Evolutionary conservation across 768 basidiomycete species (phyloP).

Genomic region (Termitomyces sp.): DNA sequence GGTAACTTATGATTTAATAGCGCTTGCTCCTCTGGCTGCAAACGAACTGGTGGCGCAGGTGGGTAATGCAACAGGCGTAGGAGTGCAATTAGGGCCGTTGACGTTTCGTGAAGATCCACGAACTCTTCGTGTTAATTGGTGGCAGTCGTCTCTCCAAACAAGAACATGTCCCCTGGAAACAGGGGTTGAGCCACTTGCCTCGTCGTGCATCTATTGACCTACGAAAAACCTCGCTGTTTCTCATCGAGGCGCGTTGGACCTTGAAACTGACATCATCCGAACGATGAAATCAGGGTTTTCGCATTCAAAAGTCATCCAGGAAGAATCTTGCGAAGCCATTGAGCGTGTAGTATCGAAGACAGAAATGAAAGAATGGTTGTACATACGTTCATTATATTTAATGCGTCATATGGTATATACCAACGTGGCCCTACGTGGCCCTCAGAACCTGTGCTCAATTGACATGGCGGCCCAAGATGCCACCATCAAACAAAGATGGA

Average conservation of each 20-base stretch:
- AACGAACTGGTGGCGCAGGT: conserved; percentile 39
- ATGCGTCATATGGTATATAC: neutral
- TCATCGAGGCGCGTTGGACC: conserved; percentile 46
- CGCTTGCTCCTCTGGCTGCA: conserved; percentile 20
- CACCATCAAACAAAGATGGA: conserved; percentile 23
- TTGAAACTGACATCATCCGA: conserved; percentile 47
- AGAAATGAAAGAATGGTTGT: neutral
- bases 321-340: conserved; percentile 14
- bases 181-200: conserved; percentile 6
- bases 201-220: conserved; percentile 22
- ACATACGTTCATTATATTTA: neutral
- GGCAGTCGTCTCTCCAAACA: conserved; percentile 41
- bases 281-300: conserved; percentile 53
- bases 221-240: conserved; percentile 63
- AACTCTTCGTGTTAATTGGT: conserved; percentile 19
- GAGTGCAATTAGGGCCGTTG: conserved; percentile 43
- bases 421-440: conserved; percentile 4
- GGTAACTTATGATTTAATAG: conserved; percentile 26
- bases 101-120: conserved; percentile 56
- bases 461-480: conserved; percentile 6
- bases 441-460: conserved; percentile 13
- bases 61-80: conserved; percentile 56
- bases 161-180: conserved; percentile 63
- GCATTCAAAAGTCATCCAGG: conserved; percentile 41
- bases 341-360: neutral